Base-by-base conservation (phyloP, 2,329 filamentous ascomycete genomes). In the Triangularia verruculosa region DNA sequence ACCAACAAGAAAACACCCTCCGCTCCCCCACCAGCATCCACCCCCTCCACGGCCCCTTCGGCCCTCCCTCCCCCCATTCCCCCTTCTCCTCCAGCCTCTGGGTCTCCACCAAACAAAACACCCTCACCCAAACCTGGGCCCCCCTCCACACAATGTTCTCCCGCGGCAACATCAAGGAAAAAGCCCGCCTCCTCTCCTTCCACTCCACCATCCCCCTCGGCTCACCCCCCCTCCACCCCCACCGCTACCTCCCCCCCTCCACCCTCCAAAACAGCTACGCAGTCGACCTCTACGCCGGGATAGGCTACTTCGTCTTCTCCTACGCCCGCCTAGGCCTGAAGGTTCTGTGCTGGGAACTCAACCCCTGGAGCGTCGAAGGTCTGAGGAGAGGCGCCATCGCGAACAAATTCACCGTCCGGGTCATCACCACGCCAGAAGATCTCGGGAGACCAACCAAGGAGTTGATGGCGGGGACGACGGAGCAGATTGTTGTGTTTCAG, bases 91-190 rank as follows among this genome's bases (percentile, higher is more conserved):
- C 74, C 1, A 89, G 92, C 0, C 86, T 96, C 66, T 98, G 94
- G 94, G 90, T 90, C 0, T 84, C 82, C 12, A 88, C 89, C 4
- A 86, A 83, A 59, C 93, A 97, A 74, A 91, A 92, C 72, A 90
- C 89, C 2, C 90, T 98, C 63, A 77, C 80, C 34, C 94, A 98
- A 78, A 88, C 84, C 1, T 98, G 93, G 93, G 90, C 93, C 0
- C 94, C 94, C 13, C 78, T 88, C 0, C 93, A 92, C 82, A 96
- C 93, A 25, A 97, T 97, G 93, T 98, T 98, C 75, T 93, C 89
- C 66, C 85, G 93, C 1, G 93, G 94, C 3, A 98, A 97, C 75
- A 81, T 97, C 64, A 90, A 88, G 58, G 94, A 98, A 77, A 98
- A 97, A 74, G 87, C 90, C 0, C 82, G 94, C 12, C 77, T 97